Evolutionary conservation across 257 asterid genomes (phyloP).

Genomic region (Solanum lycopersicoides): DNA sequence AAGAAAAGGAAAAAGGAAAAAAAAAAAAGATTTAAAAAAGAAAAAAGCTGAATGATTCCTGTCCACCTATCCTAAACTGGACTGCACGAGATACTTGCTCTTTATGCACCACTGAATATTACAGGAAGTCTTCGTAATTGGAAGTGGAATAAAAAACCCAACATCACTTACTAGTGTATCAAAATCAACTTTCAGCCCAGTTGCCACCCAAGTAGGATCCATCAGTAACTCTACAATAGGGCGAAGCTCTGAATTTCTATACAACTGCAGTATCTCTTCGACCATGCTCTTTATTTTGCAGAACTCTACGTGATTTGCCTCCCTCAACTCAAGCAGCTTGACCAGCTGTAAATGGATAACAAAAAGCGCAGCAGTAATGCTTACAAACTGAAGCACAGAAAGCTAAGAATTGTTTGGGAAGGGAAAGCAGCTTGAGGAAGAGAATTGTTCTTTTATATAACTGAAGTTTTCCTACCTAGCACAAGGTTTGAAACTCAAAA

Average conservation of each 20-base stretch:
- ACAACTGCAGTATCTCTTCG: constrained; percentile 61
- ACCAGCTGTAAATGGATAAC: constrained; percentile 59
- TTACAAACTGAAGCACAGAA: not conserved
- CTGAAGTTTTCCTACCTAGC: not conserved
- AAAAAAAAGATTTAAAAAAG: not conserved
- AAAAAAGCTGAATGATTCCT: not conserved
- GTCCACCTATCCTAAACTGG: not conserved
- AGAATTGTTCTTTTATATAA: not conserved
- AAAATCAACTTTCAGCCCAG: constrained; percentile 76
- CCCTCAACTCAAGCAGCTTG: constrained; percentile 90
- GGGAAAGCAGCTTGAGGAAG: not conserved
- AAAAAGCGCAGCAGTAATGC: not conserved
- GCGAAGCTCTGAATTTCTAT: constrained; percentile 45
- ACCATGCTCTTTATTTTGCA: constrained; percentile 74
- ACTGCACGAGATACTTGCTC: not conserved
- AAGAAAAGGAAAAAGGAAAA: not conserved
- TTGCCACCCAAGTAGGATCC: constrained; percentile 93
- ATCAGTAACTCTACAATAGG: constrained; percentile 54
- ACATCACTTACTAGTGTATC: constrained; percentile 61
- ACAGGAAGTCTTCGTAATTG: not conserved
- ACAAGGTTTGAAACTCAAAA: not conserved
- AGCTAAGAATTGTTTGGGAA: not conserved
- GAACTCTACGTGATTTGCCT: constrained; percentile 93
- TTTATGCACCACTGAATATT: not conserved
- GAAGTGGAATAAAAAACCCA: not conserved